Conservation (phyloP, 306 rosid species). For the Crotalaria pallida region DNA sequence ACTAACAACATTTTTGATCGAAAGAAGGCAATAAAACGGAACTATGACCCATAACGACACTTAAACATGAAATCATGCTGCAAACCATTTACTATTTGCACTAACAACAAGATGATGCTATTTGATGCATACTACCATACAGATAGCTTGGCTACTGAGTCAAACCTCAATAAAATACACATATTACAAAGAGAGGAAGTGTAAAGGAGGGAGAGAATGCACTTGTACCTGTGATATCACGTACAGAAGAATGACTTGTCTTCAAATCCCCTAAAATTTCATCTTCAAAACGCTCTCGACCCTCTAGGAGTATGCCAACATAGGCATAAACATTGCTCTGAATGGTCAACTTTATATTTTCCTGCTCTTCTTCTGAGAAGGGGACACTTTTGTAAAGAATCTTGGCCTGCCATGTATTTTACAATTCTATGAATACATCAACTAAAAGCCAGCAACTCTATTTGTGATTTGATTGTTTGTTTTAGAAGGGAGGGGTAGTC, state of each 20-base stretch:
- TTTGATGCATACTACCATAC: not conserved
- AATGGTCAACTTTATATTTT: slow-evolving; percentile 70
- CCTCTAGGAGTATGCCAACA: slow-evolving; percentile 93
- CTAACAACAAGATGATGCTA: not conserved
- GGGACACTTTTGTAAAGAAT: slow-evolving; percentile 80
- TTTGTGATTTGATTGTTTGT: not conserved
- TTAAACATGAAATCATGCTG: slow-evolving; percentile 1
- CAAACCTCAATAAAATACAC: not conserved
- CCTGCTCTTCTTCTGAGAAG: slow-evolving; percentile 87
- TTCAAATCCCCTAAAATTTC: slow-evolving; percentile 54
- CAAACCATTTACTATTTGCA: slow-evolving; percentile 2
- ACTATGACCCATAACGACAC: not conserved
- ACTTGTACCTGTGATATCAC: slow-evolving; percentile 45
- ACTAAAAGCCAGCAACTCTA: slow-evolving; percentile 2
- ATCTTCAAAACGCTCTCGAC: slow-evolving; percentile 95
- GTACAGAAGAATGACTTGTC: slow-evolving; percentile 36
- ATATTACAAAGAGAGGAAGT: not conserved
- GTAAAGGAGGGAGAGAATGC: slow-evolving; percentile 15
- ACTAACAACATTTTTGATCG: too few species aligned
- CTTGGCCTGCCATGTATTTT: slow-evolving; percentile 71
- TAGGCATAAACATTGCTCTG: slow-evolving; percentile 91
- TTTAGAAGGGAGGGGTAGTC: not conserved
- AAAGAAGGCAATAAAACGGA: not conserved
- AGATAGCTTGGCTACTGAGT: not conserved
- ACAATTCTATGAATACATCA: slow-evolving; percentile 17